Percentiles rank a stretch among this genome's conserved stretches.
Conservation (phyloP, 129 eudicot genomes). For the Flaveria robusta region DNA sequence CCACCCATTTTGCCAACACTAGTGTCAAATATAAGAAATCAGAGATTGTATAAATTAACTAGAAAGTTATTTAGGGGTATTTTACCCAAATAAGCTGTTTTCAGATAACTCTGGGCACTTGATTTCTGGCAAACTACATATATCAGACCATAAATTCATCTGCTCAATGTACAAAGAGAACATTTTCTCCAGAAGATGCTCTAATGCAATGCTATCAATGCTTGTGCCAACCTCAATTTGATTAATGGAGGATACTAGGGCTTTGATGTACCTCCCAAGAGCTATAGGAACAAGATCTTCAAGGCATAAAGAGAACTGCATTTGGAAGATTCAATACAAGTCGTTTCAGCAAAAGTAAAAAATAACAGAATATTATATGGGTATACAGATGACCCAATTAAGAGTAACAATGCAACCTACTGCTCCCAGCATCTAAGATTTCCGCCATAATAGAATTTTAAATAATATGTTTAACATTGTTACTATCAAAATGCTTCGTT, state of each 20-base stretch:
- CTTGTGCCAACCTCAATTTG: constrained; percentile 40
- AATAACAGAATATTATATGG: constrained; percentile 16
- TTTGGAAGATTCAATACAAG: constrained; percentile 15
- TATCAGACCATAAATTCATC: constrained; percentile 84
- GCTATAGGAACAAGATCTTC: constrained; percentile 98
- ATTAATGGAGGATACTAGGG: constrained; percentile 61
- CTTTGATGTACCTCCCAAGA: constrained; percentile 85
- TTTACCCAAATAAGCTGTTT: constrained; percentile 83
- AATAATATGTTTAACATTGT: not conserved
- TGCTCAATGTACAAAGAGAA: constrained; percentile 86
- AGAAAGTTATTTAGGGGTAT: not conserved
- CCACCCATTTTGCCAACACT: not conserved
- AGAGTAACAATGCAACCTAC: constrained; percentile 19
- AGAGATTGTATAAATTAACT: constrained; percentile 6
- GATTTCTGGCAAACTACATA: constrained; percentile 78
- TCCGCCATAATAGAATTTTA: constrained; percentile 8
- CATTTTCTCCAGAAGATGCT: constrained; percentile 79
- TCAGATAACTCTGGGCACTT: constrained; percentile 80
- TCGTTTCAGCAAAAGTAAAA: constrained; percentile 7
- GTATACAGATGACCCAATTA: not conserved
- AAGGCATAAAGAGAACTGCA: constrained; percentile 96
- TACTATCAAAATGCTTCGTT: constrained; percentile 17
- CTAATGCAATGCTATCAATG: constrained; percentile 46
- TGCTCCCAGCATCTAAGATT: constrained; percentile 17
- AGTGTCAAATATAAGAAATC: constrained; percentile 13